Evolutionary conservation across 1,284 basidiomycete species (phyloP).

Genomic region (Caloboletus inedulis): DNA sequence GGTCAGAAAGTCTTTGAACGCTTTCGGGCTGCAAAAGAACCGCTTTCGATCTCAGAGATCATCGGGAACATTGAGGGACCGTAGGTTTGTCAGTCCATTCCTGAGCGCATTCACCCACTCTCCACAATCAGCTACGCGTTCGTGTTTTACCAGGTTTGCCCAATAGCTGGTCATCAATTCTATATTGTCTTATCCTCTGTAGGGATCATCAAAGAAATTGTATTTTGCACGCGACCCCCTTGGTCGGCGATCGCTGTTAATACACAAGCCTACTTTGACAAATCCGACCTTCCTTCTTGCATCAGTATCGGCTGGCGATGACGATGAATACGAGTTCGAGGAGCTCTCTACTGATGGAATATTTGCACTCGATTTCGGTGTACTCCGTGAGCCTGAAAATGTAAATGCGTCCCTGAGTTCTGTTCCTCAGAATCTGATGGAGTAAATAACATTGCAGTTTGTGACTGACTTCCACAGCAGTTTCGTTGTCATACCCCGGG

Average conservation of each 20-base stretch:
- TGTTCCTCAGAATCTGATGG: conserved; percentile 5
- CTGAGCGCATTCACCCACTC: conserved; percentile 1
- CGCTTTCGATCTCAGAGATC: conserved; percentile 46
- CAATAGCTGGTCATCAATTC: neutral
- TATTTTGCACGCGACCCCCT: conserved; percentile 88
- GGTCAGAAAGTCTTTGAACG: conserved; percentile 63
- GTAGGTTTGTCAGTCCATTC: conserved; percentile 48
- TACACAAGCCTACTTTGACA: conserved; percentile 51
- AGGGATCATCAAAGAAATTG: conserved; percentile 50
- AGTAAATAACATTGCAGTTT: conserved; percentile 29
- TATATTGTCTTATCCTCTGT: conserved; percentile 5
- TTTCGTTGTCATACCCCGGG: conserved; percentile 29
- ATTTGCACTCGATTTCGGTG: conserved; percentile 48
- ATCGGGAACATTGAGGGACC: conserved; percentile 80
- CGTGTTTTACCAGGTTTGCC: conserved; percentile 69
- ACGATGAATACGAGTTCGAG: conserved; percentile 46
- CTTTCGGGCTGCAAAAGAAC: conserved; percentile 41
- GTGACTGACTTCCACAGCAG: conserved; percentile 30
- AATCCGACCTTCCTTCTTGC: conserved; percentile 58
- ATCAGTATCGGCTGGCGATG: conserved; percentile 59
- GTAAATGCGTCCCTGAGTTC: conserved; percentile 20
- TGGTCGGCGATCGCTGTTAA: conserved; percentile 84
- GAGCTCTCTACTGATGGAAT: conserved; percentile 64
- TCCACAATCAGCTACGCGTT: conserved; percentile 69
- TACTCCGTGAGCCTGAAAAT: conserved; percentile 23